These are phyloP conservation scores for Diospyros lotus DNA, from an alignment of 148 eudicot species.

Conservation along the genomic window DNA sequence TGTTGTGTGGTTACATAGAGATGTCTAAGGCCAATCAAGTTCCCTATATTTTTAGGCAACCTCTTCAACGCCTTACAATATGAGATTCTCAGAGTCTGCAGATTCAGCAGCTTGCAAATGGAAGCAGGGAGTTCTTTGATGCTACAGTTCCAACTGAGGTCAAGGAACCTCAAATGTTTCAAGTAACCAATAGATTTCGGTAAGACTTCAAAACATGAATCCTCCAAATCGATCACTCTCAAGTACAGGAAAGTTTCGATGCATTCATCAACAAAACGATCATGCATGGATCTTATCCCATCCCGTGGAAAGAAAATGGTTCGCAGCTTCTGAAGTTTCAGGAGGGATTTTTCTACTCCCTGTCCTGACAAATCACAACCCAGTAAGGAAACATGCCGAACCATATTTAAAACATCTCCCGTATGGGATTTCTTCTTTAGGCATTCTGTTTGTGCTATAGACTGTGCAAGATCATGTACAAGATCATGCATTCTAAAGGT, in stretches of 20 bases:
- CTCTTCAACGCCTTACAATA: background rate
- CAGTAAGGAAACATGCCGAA: background rate
- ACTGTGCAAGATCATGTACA: slow-evolving; percentile 10
- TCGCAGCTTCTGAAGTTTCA: background rate
- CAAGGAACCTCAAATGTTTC: slow-evolving; percentile 1
- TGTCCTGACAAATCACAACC: background rate
- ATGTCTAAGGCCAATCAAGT: background rate
- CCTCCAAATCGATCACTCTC: too few species aligned
- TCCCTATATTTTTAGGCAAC: background rate
- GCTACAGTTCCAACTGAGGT: background rate
- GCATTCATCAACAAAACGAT: too few species aligned
- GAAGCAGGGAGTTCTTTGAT: background rate
- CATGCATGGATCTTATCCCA: background rate
- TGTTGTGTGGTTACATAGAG: background rate
- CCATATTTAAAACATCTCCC: background rate
- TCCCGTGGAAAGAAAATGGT: background rate
- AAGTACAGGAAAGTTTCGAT: too few species aligned
- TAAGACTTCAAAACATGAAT: background rate
- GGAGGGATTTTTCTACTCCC: too few species aligned
- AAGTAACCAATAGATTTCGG: background rate
- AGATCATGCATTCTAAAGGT: slow-evolving; percentile 9
- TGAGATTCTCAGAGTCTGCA: background rate
- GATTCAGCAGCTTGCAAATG: background rate
- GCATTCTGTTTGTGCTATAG: background rate
- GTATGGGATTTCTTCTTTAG: background rate